phyloP scores from a whole-genome alignment of 2,329 filamentous ascomycete species.

The Xylariaceae sp. region DNA sequence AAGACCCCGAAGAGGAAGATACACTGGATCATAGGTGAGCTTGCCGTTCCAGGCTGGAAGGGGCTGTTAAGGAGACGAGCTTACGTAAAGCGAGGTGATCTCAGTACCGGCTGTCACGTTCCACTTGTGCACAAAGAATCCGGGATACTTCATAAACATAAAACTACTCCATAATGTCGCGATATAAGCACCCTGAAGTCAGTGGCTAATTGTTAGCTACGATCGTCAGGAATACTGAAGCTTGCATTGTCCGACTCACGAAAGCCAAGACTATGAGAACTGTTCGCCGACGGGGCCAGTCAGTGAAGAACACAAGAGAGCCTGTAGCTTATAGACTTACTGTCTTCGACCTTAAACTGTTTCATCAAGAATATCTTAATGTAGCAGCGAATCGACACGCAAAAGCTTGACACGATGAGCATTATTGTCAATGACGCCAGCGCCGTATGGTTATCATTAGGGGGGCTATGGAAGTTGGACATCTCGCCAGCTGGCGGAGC shows the following conservation, averaged over 20 bases:
- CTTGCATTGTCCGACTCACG: no score
- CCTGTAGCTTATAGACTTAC: no score
- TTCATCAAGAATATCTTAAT: conserved; percentile 6
- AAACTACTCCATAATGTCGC: conserved; percentile 10
- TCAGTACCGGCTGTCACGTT: conserved; percentile 8
- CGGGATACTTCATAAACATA: conserved; percentile 11
- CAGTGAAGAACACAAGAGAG: conserved; percentile 2
- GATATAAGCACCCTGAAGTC: conserved; percentile 3
- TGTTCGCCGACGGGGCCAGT: not conserved
- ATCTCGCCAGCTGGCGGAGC: conserved; percentile 5
- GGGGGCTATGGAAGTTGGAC: conserved; percentile 10
- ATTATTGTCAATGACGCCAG: conserved; percentile 8
- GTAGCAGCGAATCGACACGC: conserved; percentile 11
- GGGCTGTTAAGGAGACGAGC: no score
- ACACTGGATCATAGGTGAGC: no score
- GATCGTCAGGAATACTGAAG: no score
- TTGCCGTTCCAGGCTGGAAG: no score
- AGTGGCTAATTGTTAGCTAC: no score
- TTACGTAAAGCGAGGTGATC: conserved; percentile 9
- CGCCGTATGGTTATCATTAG: conserved; percentile 10
- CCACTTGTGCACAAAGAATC: conserved; percentile 16
- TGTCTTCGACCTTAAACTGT: conserved; percentile 8
- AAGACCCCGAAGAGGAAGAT: no score
- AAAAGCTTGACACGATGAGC: conserved; percentile 7
- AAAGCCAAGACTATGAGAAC: not conserved